phyloP scores from a whole-genome alignment of 306 rosid species.

The Canavalia ensiformis region DNA sequence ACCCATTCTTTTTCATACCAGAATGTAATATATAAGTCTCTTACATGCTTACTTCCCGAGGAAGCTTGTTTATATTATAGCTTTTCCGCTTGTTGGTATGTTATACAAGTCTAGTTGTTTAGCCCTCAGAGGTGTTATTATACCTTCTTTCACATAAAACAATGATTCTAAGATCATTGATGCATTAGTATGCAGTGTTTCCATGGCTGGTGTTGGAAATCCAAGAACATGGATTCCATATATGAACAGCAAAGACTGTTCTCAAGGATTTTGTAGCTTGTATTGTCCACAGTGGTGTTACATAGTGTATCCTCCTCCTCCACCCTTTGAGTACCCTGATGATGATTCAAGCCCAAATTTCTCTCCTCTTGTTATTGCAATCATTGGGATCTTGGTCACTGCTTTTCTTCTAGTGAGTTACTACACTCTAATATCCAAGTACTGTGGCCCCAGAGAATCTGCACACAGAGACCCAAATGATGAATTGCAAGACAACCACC shows the following conservation, averaged over 20 bases:
- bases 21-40: slow-evolving; percentile 8
- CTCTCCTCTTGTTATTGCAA: slow-evolving; percentile 82
- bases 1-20: background rate
- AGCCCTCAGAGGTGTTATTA: background rate
- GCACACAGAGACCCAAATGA: slow-evolving; percentile 44
- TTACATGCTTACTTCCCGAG: background rate
- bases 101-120: slow-evolving; percentile 8
- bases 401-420: slow-evolving; percentile 78
- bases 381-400: slow-evolving; percentile 77
- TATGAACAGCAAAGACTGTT: slow-evolving; percentile 73
- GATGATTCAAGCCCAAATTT: slow-evolving; percentile 65
- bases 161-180: background rate
- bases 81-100: background rate
- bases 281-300: slow-evolving; percentile 92
- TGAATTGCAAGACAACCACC: slow-evolving; percentile 44
- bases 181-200: slow-evolving; percentile 25
- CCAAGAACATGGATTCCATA: slow-evolving; percentile 84
- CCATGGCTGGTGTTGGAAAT: slow-evolving; percentile 70
- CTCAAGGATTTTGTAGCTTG: slow-evolving; percentile 76
- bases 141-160: background rate
- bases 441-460: slow-evolving; percentile 56
- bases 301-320: slow-evolving; percentile 73
- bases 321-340: slow-evolving; percentile 67
- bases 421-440: slow-evolving; percentile 78
- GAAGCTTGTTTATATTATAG: background rate